Conservation (phyloP, 2,329 filamentous ascomycete genomes). For the Furcasterigmium furcatum region DNA sequence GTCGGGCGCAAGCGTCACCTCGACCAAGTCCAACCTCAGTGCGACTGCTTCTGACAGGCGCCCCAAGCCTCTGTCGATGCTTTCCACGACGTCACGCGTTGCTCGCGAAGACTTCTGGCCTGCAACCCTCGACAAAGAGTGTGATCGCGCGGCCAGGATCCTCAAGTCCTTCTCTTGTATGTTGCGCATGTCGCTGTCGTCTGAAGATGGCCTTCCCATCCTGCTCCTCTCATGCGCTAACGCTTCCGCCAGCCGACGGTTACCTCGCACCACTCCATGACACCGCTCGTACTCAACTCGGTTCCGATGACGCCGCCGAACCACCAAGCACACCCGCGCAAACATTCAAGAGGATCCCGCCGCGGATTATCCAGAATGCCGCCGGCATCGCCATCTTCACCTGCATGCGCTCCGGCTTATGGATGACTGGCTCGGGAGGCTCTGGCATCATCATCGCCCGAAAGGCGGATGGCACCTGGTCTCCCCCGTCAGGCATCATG, state of each 20-base stretch:
- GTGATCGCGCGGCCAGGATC: slow-evolving; percentile 87
- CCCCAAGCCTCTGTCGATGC: slow-evolving; percentile 62
- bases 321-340: slow-evolving; percentile 40
- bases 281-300: slow-evolving; percentile 21
- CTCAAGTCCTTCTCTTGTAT: slow-evolving; percentile 85
- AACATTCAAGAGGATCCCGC: slow-evolving; percentile 77
- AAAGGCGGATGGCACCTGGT: slow-evolving; percentile 85
- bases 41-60: slow-evolving; percentile 40
- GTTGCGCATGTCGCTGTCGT: slow-evolving; percentile 22
- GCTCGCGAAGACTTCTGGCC: slow-evolving; percentile 82
- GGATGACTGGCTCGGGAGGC: slow-evolving; percentile 87
- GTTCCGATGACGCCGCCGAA: not conserved
- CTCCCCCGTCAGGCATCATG: slow-evolving; percentile 85
- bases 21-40: slow-evolving; percentile 25
- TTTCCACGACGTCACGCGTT: slow-evolving; percentile 58
- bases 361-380: slow-evolving; percentile 81
- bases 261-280: slow-evolving; percentile 45
- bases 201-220: slow-evolving; percentile 1
- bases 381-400: slow-evolving; percentile 92
- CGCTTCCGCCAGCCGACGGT: slow-evolving; percentile 43
- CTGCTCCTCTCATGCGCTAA: not conserved
- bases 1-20: slow-evolving; percentile 23
- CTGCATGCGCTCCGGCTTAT: slow-evolving; percentile 89
- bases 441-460: slow-evolving; percentile 83
- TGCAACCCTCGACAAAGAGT: slow-evolving; percentile 80